Conservation (phyloP, 2,329 filamentous ascomycete genomes). For the Basipetospora chlamydospora region DNA sequence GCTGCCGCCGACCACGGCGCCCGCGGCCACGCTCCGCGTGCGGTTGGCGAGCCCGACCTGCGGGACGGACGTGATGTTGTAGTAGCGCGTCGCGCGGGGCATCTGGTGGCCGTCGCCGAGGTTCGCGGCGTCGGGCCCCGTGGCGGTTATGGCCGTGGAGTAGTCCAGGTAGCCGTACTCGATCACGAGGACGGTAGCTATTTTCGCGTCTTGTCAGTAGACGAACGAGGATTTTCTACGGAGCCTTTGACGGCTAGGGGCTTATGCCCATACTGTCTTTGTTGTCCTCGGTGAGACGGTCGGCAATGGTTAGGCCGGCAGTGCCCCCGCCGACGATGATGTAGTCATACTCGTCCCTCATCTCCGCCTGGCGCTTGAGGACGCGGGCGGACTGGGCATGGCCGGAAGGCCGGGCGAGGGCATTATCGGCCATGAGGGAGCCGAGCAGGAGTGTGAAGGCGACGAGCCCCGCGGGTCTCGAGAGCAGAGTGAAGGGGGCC, state of each 20-base stretch:
- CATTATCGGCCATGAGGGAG: no score
- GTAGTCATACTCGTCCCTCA: slow-evolving; percentile 10
- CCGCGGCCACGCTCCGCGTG: slow-evolving; percentile 5
- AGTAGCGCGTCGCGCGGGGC: slow-evolving; percentile 12
- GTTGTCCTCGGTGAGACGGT: slow-evolving; percentile 9
- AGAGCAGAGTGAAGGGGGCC: no score
- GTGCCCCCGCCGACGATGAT: slow-evolving; percentile 9
- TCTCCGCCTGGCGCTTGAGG: slow-evolving; percentile 5
- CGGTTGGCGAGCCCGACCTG: slow-evolving; percentile 10
- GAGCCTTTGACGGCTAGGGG: no score
- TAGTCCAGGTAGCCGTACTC: slow-evolving; percentile 11
- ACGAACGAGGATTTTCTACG: no score
- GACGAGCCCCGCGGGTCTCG: no score
- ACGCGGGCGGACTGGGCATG: slow-evolving; percentile 1
- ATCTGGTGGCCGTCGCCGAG: slow-evolving; percentile 8
- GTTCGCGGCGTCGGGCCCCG: slow-evolving; percentile 5
- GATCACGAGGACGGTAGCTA: slow-evolving; percentile 10
- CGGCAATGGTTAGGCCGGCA: slow-evolving; percentile 8
- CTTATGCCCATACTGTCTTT: slow-evolving; percentile 7
- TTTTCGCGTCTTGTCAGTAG: neutral
- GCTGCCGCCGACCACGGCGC: slow-evolving; percentile 8
- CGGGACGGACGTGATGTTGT: slow-evolving; percentile 13
- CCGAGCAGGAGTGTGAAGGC: no score
- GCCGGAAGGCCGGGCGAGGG: no score
- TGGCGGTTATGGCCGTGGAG: slow-evolving; percentile 4